Evolutionary conservation across 139 green algal species (phyloP).

Genomic region (Coelastrella sp.): DNA sequence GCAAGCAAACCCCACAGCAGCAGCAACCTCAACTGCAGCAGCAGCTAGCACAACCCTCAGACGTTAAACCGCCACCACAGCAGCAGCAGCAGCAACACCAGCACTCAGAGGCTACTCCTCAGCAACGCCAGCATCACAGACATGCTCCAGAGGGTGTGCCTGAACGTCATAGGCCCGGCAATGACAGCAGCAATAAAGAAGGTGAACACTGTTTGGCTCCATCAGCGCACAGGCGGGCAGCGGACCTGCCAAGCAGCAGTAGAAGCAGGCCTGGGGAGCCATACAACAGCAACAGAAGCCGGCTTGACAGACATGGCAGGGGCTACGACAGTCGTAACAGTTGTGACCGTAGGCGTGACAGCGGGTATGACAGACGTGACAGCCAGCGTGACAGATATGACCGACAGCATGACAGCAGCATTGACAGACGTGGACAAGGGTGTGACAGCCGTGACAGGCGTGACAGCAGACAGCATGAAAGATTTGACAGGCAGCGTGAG

Average conservation of each 20-base stretch:
- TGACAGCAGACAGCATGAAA: not conserved
- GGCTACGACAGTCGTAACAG: not conserved
- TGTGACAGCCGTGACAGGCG: not conserved
- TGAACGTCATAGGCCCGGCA: not conserved
- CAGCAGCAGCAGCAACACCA: slow-evolving; percentile 10
- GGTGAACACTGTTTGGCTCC: not conserved
- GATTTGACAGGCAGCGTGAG: not conserved
- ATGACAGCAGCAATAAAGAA: not conserved
- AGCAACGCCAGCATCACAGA: not conserved
- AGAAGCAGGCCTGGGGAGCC: too few species aligned
- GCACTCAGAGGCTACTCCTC: not conserved
- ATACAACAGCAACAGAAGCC: not conserved
- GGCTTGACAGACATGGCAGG: not conserved
- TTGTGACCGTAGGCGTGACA: not conserved
- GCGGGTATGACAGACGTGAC: not conserved
- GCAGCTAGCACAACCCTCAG: too few species aligned
- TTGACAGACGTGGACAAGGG: not conserved
- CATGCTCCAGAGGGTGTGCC: not conserved
- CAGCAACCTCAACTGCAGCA: not conserved
- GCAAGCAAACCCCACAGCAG: not conserved
- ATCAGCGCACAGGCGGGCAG: not conserved
- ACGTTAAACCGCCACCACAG: not conserved
- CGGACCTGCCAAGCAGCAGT: too few species aligned
- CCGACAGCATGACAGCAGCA: not conserved
- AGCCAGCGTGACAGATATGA: not conserved